Conservation (phyloP, 169 alveolate genomes). For the Toxoplasma gondii region DNA sequence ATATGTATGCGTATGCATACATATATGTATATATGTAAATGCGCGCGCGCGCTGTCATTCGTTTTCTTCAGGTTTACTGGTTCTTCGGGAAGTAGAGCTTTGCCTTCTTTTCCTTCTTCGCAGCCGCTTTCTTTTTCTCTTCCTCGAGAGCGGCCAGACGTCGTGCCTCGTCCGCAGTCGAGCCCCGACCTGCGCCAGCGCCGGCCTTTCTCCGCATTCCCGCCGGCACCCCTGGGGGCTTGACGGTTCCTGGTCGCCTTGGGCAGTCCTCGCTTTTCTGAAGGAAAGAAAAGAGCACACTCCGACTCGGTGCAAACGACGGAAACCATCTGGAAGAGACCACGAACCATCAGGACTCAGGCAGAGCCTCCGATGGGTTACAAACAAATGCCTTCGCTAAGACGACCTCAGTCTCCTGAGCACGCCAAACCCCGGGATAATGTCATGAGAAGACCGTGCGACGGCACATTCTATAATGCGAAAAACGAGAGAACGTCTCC, state of each 20-base stretch:
- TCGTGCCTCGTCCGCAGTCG: constrained; percentile 15
- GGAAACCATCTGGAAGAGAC: not conserved
- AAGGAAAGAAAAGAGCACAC: not conserved
- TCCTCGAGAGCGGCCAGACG: constrained; percentile 37
- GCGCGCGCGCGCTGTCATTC: not conserved
- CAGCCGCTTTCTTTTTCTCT: constrained; percentile 11
- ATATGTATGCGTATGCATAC: not conserved
- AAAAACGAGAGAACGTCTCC: no score
- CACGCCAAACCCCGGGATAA: no score
- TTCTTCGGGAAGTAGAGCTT: constrained; percentile 40
- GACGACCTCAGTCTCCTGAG: no score
- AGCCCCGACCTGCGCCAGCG: not conserved
- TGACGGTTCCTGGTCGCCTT: not conserved
- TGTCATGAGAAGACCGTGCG: no score
- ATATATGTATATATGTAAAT: not conserved
- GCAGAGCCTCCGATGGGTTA: no score
- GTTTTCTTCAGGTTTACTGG: not conserved
- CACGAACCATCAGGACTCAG: not conserved
- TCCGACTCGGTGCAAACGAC: not conserved
- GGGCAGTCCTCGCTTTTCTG: constrained; percentile 2
- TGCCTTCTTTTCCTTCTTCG: constrained; percentile 21
- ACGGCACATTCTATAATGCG: not conserved
- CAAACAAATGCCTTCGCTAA: no score
- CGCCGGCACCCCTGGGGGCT: not conserved
- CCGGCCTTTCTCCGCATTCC: not conserved